Conservation (phyloP, 495 filamentous ascomycete species). For the Acidiella bohemica region DNA sequence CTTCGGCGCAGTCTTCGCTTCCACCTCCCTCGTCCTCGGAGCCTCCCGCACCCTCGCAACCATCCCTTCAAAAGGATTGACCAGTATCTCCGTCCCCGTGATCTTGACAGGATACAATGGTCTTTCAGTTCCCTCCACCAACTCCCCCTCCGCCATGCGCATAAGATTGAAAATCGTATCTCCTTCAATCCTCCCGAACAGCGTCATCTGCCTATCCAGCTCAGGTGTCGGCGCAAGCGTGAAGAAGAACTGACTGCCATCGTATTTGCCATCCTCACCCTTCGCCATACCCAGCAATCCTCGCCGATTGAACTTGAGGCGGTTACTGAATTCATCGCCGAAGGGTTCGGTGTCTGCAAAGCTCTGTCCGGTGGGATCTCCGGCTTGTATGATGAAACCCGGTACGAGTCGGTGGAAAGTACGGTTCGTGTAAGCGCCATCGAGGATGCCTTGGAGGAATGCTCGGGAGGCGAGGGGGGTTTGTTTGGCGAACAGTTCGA, state of each 20-base stretch:
- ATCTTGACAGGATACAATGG: conserved; percentile 80
- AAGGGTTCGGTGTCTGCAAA: conserved; percentile 79
- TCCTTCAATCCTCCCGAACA: conserved; percentile 80
- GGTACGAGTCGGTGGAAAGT: conserved; percentile 89
- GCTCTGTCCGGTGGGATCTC: conserved; percentile 68
- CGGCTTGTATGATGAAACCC: conserved; percentile 87
- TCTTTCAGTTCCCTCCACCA: conserved; percentile 56
- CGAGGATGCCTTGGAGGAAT: conserved; percentile 87
- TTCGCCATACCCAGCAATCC: conserved; percentile 92
- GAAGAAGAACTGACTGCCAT: conserved; percentile 95
- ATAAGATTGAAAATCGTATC: conserved; percentile 96
- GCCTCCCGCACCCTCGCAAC: conserved; percentile 47
- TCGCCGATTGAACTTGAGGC: conserved; percentile 82
- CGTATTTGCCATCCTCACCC: conserved; percentile 63
- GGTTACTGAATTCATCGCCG: conserved; percentile 80
- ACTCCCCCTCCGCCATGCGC: conserved; percentile 63
- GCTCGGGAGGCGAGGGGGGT: conserved; percentile 82
- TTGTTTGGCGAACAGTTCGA: conserved; percentile 90
- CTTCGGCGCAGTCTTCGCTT: conserved; percentile 41
- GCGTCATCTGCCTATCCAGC: conserved; percentile 56
- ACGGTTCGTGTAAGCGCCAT: conserved; percentile 86
- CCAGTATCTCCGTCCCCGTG: conserved; percentile 64
- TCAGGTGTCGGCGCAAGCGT: conserved; percentile 74
- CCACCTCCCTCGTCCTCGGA: conserved; percentile 29
- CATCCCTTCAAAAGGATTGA: conserved; percentile 84